Conservation (phyloP, 139 green algal species). For the Medakamo hakoo region DNA sequence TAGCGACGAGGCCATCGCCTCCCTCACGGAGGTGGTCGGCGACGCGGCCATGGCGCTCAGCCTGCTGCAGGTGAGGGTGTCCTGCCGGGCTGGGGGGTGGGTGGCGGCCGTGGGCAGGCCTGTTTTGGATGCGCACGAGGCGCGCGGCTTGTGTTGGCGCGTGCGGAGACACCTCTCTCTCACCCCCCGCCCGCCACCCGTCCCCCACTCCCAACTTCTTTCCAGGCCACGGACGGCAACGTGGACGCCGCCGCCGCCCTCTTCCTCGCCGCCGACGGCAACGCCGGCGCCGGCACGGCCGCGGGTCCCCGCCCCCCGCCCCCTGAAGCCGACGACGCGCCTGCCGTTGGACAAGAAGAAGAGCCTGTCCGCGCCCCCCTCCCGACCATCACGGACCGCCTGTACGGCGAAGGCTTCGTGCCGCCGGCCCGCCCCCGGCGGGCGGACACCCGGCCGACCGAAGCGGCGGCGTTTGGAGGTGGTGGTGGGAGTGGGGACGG, state of each 20-base stretch:
- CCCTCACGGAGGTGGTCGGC: too few species aligned
- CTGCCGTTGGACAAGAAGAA: too few species aligned
- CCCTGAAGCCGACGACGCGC: too few species aligned
- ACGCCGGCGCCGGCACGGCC: neutral
- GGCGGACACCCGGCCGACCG: neutral
- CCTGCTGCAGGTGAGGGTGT: neutral
- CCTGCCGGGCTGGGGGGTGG: too few species aligned
- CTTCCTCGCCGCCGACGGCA: neutral
- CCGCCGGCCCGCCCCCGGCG: neutral
- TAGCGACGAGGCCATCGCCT: too few species aligned
- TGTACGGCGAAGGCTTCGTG: constrained; percentile 28
- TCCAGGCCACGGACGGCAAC: neutral
- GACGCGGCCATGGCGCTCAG: too few species aligned
- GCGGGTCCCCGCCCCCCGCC: too few species aligned
- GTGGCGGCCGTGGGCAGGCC: too few species aligned
- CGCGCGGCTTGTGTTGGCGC: too few species aligned
- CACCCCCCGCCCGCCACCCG: neutral
- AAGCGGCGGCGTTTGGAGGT: neutral
- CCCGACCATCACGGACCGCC: constrained; percentile 20
- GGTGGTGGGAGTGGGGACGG: too few species aligned
- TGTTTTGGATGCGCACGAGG: neutral
- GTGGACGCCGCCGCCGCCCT: neutral
- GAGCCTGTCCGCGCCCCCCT: constrained; percentile 25
- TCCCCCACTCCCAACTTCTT: neutral
- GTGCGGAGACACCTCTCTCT: too few species aligned